A percentile compares a stretch with the other conserved stretches of the same genome.
Conservation (phyloP, 1,284 basidiomycete species). For the Meira miltonrushii region DNA sequence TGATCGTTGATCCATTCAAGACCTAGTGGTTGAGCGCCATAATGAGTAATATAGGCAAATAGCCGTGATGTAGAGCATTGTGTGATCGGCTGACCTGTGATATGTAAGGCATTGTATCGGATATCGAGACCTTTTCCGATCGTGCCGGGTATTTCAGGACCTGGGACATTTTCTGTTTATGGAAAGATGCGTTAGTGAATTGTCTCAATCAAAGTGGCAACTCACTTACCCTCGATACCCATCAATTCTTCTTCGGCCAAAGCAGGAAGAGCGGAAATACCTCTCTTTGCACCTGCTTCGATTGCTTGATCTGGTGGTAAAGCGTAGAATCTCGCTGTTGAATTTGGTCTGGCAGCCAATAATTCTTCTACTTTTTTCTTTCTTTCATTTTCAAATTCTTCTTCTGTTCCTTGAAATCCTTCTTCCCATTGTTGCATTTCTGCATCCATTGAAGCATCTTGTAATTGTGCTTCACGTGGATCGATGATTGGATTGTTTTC, state of each 20-base stretch:
- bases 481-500: neutral
- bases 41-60: conserved; percentile 45
- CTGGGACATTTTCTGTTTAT: conserved; percentile 9
- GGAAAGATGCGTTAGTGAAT: conserved; percentile 5
- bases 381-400: neutral
- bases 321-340: conserved; percentile 25
- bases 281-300: conserved; percentile 31
- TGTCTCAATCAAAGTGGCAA: conserved; percentile 4
- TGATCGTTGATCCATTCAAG: conserved; percentile 50
- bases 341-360: neutral
- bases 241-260: conserved; percentile 11
- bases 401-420: conserved; percentile 3
- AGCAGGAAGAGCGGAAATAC: conserved; percentile 14
- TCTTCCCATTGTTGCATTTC: conserved; percentile 8
- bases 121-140: conserved; percentile 34
- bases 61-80: conserved; percentile 50
- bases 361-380: conserved; percentile 1
- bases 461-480: neutral
- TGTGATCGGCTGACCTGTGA: conserved; percentile 45
- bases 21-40: conserved; percentile 42
- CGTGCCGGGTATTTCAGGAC: conserved; percentile 9
- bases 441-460: conserved; percentile 7
- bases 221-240: conserved; percentile 7
- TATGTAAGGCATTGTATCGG: conserved; percentile 36
- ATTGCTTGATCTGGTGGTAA: conserved; percentile 31